Evolutionary conservation across 2,329 filamentous ascomycete genomes (phyloP).

Genomic region (Sporothrix globosa): DNA sequence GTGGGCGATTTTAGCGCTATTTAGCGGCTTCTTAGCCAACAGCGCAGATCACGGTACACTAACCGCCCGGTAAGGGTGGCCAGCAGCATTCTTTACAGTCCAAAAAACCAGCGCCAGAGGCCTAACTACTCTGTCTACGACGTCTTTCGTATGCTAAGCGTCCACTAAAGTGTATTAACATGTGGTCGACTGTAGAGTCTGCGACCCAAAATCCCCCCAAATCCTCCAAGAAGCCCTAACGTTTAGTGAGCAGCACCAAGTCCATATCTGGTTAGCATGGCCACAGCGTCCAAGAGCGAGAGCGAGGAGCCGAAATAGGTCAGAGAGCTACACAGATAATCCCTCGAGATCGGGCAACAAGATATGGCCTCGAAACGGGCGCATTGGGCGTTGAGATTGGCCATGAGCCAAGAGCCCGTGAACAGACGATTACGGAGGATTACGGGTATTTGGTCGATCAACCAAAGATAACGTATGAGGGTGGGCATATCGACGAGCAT

Average conservation of each 20-base stretch:
- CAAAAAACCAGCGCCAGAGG: no score
- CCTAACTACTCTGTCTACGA: no score
- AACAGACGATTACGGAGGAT: constrained; percentile 6
- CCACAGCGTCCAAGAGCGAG: background rate
- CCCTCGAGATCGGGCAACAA: background rate
- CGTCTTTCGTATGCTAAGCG: no score
- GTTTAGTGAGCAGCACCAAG: no score
- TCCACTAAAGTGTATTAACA: no score
- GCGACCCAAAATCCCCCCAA: background rate
- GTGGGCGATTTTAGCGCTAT: background rate
- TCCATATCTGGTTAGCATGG: background rate
- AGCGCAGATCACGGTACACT: background rate
- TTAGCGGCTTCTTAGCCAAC: background rate
- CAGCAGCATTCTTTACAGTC: no score
- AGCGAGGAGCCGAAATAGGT: background rate
- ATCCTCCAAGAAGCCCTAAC: background rate
- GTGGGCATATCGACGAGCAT: no score
- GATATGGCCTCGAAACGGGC: background rate
- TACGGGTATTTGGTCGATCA: background rate
- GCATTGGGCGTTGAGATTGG: background rate
- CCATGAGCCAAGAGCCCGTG: background rate
- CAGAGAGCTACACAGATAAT: background rate
- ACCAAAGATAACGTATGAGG: background rate
- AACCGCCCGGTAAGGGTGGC: background rate
- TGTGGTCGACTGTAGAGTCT: no score